Conservation (phyloP, 2,329 filamentous ascomycete genomes). For the Aspergillus sp. region DNA sequence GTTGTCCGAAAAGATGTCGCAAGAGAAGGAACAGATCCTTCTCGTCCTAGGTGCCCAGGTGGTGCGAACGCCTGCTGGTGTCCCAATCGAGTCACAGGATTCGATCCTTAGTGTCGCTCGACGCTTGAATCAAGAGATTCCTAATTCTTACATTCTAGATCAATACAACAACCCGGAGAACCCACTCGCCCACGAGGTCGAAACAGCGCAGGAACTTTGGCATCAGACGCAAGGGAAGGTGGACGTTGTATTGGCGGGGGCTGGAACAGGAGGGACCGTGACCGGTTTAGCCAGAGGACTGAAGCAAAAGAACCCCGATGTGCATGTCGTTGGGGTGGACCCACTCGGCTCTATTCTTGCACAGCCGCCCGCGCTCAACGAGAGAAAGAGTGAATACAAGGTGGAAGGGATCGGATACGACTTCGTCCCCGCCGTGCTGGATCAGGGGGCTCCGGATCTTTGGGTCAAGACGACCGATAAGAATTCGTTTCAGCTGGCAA, state of each 20-base stretch:
- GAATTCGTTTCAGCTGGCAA: slow-evolving; percentile 77
- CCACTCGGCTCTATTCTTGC: slow-evolving; percentile 83
- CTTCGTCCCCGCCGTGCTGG: slow-evolving; percentile 85
- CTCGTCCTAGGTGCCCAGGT: slow-evolving; percentile 86
- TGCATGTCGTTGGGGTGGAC: slow-evolving; percentile 84
- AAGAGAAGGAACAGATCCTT: slow-evolving; percentile 87
- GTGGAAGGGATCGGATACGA: slow-evolving; percentile 97
- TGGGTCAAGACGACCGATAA: slow-evolving; percentile 95
- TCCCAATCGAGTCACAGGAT: slow-evolving; percentile 83
- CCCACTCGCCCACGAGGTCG: slow-evolving; percentile 80
- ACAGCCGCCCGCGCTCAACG: slow-evolving; percentile 67
- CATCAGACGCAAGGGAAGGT: slow-evolving; percentile 75
- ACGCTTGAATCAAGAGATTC: slow-evolving; percentile 81
- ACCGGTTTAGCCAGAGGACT: slow-evolving; percentile 77
- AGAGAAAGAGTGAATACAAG: slow-evolving; percentile 79
- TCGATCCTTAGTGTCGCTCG: slow-evolving; percentile 87
- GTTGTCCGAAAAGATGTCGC: slow-evolving; percentile 92
- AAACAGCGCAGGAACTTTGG: slow-evolving; percentile 91
- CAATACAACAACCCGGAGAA: slow-evolving; percentile 87
- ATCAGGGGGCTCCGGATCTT: slow-evolving; percentile 71
- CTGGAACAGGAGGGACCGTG: slow-evolving; percentile 86
- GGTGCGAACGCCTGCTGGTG: slow-evolving; percentile 86
- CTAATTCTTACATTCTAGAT: slow-evolving; percentile 90
- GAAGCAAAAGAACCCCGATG: slow-evolving; percentile 72
- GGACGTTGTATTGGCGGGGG: slow-evolving; percentile 75